Base-by-base conservation (phyloP, 2,329 filamentous ascomycete genomes). In the Lecanosticta acicola region DNA sequence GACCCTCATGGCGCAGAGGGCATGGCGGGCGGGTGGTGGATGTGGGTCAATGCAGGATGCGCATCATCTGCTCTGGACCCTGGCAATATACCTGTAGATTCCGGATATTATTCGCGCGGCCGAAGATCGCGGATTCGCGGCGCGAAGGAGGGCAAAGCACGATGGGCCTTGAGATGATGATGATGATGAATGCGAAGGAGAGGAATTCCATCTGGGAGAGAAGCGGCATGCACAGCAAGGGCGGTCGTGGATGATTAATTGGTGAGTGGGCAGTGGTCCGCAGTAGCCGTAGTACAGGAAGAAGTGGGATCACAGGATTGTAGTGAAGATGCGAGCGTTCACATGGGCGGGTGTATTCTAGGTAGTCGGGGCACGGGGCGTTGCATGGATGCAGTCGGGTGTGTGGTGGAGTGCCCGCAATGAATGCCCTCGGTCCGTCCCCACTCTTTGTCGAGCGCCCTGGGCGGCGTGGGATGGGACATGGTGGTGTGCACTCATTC, bases 21-120 rank as follows among this genome's bases (percentile, higher is more conserved):
- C 24, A 29, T 5, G 24, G 5, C 24, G 11, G 24, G 24, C 24
- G 11, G 11, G 11, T 29, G 5, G 24, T 29, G 24, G 24, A 29
- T 29, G 24, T 11, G 24, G 24, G 24, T 29, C 24, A 11, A 29
- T 29, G 24, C 24, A 29, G 24, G 24, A 29, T 29, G 24, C 24
- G 20, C 43, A 45, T 45, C 43, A 45, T 45, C 43, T 45, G 4
- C 16, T 39, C 7, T 11, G 24, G 35, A 39, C 43, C 35, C 36
- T 35, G 43, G 24, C 24, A 29, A 11, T 29, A 11, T 11, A 11
- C 24, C 11, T 29, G 24, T 19, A 11, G 8, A 26, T 35, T 45
- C 43, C 43, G 43, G 43, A 32, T 34, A 21, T 34, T 45, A 35
- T 40, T 45, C 43, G 43, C 35, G 32, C 17, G 19, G 41, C 41